Evolutionary conservation across 2,329 filamentous ascomycete species (phyloP), one percentile per base, ranked within the genome.

Genomic region (Ramularia endophylla): DNA sequence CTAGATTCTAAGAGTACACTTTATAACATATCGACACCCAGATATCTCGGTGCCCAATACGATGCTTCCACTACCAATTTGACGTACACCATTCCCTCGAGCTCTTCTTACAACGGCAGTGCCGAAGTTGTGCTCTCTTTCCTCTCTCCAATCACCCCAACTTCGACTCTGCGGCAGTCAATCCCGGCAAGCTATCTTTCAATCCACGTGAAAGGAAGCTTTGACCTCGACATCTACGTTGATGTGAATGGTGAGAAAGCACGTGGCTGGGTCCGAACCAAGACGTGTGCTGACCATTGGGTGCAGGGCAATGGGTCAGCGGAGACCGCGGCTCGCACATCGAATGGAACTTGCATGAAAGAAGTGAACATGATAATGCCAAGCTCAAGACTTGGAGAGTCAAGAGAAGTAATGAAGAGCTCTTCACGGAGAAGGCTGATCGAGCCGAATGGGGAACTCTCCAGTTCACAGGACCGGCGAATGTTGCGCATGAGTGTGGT

Each of bases 391-490:
- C 79, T 1, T 87, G 81, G 80, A 77, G 71, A 46, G 69, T 86
- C 20, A 71, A 73, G 41, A 72, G 80, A 28, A 66, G 66, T 43
- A 60, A 71, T 5, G 77, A 90, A 62, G 71, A 83, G 59, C 69
- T 85, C n/a, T 76, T 92, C 40, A 85, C 83, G 1, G 87, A 94
- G 62, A 74, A 74, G 41, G 66, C 66, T 31, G 87, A 94, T 55
- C 81, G 82, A 31, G 77, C 83, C 1, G 87, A 94, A 74, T 94
- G 87, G 87, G 87, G 87, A 3, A 83, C 80, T 19, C 63, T 94
- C 43, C 77, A 86, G 62, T 87, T 94, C 59, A 83, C 83, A 16
- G 86, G 73, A 2, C 85, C 87, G 16, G 67, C 71, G 49, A 74
- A 82, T 57, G 78, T 77, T 13, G 70, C 75, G 18, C 81, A 89